Evolutionary conservation across 2,329 filamentous ascomycete species (phyloP), one percentile per base, ranked within the genome.

Genomic region (Colletotrichum tropicale): DNA sequence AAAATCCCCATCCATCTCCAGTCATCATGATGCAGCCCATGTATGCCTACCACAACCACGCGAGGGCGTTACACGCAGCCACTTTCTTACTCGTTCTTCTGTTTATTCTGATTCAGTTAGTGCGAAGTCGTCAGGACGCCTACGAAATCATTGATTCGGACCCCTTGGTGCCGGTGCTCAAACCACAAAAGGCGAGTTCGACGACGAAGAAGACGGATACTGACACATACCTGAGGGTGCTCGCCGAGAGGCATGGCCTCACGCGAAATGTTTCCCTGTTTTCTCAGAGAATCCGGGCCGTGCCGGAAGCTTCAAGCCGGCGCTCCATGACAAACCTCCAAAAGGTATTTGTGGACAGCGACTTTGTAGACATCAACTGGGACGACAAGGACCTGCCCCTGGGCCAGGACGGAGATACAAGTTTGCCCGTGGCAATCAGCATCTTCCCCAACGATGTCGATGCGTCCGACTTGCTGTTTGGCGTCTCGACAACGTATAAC

Each of bases 401-500:
- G 36, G 34, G 38, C 26, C 18, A 21, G 7, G 38, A 18, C 13
- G 74, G 30, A 12, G 60, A 28, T 12, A 62, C 18, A 13, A 70
- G 80, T 18, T 78, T 88, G 58, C 81, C 85, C 5, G 78, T 85
- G 15, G 79, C 81, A 6, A 73, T 74, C 30, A 83, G 84, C 16
- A 77, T 80, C 6, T 79, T 76, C 6, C 80, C 83, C 6, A 82
- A 80, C 18, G 80, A 83, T 36, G 76, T 85, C 5, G 84, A 88
- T 65, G 86, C 84, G 0, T 86, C 87, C 0, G 78, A 82, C 3
- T 64, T 85, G 28, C 71, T 84, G 6, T 80, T 85, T 38, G 82
- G 81, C 16, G 78, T 84, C 56, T 81, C 81, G 13, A 87, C 87
- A 1, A 87, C 85, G 15, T 87, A 85, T 70, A 80, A 82, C 18